Conservation (phyloP, 257 asterid species). For the Solanum virginianum region DNA sequence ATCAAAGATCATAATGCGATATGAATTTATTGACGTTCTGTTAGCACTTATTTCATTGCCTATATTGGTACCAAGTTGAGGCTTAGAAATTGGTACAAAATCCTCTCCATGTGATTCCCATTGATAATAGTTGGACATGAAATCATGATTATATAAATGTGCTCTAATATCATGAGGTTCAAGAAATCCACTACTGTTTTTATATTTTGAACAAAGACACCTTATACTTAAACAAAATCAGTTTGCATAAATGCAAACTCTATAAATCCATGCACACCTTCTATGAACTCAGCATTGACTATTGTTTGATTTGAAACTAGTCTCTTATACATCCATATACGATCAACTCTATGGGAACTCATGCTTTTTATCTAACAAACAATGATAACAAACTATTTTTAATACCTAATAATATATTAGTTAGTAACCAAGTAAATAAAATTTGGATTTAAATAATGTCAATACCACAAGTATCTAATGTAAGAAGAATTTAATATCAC, state of each 20-base stretch:
- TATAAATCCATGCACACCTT: not conserved
- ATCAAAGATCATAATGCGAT: too few relatives aligned
- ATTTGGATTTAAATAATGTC: too few relatives aligned
- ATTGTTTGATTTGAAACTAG: not conserved
- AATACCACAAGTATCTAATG: too few relatives aligned
- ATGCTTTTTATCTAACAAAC: too few relatives aligned
- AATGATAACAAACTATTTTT: too few relatives aligned
- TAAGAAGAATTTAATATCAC: not conserved
- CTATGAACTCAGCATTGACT: not conserved
- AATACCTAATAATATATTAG: too few relatives aligned
- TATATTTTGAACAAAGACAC: too few relatives aligned
- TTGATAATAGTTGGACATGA: not conserved
- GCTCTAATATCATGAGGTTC: not conserved
- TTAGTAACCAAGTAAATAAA: too few relatives aligned
- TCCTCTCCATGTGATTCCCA: not conserved
- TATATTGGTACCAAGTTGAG: not conserved
- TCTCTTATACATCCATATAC: not conserved
- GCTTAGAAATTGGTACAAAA: not conserved
- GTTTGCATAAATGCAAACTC: not conserved
- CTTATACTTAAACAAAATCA: not conserved
- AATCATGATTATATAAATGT: not conserved
- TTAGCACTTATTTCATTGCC: not conserved
- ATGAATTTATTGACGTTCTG: too few relatives aligned
- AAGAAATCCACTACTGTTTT: not conserved
- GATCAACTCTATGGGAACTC: not conserved